A percentile compares a stretch with the other conserved stretches of the same genome.
These are phyloP conservation scores for Metschnikowia lunata DNA, from an alignment of 805 yeast species.

Conservation along the genomic window DNA sequence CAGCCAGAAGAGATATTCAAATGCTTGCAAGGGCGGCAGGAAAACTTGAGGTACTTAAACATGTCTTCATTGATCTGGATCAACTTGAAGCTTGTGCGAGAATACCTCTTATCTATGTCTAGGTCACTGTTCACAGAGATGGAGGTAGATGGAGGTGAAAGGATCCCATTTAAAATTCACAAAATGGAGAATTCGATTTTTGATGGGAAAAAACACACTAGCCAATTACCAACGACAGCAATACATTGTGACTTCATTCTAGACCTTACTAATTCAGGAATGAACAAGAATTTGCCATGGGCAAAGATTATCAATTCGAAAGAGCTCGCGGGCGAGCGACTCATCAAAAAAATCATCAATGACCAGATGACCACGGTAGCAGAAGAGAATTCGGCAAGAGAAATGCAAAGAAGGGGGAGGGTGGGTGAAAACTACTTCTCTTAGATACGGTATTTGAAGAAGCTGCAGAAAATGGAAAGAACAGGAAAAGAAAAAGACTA, in stretches of 20 bases:
- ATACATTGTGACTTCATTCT: constrained; percentile 12
- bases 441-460: not conserved
- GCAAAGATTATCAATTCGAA: constrained; percentile 22
- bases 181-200: constrained; percentile 1
- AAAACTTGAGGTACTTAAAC: constrained; percentile 33
- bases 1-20: constrained; percentile 31
- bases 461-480: not conserved
- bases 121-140: constrained; percentile 1
- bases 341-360: constrained; percentile 25
- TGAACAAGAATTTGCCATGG: constrained; percentile 47
- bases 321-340: constrained; percentile 9
- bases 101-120: constrained; percentile 22
- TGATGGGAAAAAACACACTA: not conserved
- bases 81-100: constrained; percentile 33
- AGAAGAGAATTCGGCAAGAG: constrained; percentile 30
- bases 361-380: constrained; percentile 26
- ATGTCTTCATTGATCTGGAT: constrained; percentile 47
- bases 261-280: constrained; percentile 47
- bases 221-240: not conserved
- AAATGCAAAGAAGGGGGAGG: constrained; percentile 37
- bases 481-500: not conserved
- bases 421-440: constrained; percentile 40
- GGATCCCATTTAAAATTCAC: constrained; percentile 6
- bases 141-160: constrained; percentile 6
- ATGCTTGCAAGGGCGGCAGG: constrained; percentile 5